Evolutionary conservation across 2,329 filamentous ascomycete species (phyloP), one percentile per base, ranked within the genome.

Genomic region (Scortechinia acanthostroma): DNA sequence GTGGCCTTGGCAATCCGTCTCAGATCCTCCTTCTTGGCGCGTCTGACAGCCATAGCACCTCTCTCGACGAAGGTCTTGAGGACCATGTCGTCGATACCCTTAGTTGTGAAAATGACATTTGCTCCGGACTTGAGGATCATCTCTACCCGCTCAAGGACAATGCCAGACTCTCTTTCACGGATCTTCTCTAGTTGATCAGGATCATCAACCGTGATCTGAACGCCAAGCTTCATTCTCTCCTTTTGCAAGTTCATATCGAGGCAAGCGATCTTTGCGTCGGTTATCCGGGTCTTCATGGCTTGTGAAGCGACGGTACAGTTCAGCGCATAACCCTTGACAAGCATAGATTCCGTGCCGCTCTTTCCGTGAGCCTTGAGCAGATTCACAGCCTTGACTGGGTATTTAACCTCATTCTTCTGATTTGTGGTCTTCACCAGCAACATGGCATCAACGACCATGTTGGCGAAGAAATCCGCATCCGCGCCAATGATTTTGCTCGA

Each of bases 261-360:
- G 57, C 91, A 85, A 43, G 93, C 93, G 65, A 98, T 98, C 74
- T 95, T 97, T 53, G 93, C 93, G 65, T 97, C 91, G 44, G 79
- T 80, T 62, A 98, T 80, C 56, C 87, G 80, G 22, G 93, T 98
- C 57, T 82, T 89, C 93, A 98, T 98, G 42, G 93, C 93, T 68
- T 98, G 93, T 46, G 91, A 96, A 45, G 93, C 93, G 48, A 98
- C 91, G 28, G 93, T 98, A 75, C 93, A 98, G 77, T 98, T 98
- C 58, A 98, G 72, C 47, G 93, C 93, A 63, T 98, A 98, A 46
- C 93, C 93, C 72, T 94, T 95, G 60, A 98, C 84, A 42, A 98
- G 73, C 20, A 94, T 67, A 10, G 91, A 96, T 70, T 20, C 49
- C 17, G 37, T 51, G 48, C 83, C 79, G 58, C 88, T 89, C 77